Conservation (phyloP, 2,329 filamentous ascomycete genomes). For the Paracamarosporium sp. region DNA sequence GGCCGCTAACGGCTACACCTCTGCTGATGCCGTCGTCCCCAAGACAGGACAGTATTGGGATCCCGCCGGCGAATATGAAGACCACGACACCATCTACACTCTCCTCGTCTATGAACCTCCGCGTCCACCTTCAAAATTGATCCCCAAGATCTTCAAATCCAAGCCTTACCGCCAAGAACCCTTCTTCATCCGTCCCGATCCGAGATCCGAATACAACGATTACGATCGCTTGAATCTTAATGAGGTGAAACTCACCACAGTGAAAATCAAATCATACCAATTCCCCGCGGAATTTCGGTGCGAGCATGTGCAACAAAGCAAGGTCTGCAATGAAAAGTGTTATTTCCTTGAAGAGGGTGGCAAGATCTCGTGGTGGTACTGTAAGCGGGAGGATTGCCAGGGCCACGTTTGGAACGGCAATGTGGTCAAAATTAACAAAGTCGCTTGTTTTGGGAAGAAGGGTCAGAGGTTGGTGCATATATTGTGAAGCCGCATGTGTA, state of each 20-base stretch:
- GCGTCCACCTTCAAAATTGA: constrained; percentile 23
- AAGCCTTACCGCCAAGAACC: too few relatives aligned
- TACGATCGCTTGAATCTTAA: constrained; percentile 22
- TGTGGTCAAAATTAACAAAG: constrained; percentile 17
- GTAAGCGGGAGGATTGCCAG: constrained; percentile 27
- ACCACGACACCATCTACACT: constrained; percentile 28
- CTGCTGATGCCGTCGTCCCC: background rate
- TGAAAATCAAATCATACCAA: constrained; percentile 7
- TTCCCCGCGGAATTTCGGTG: constrained; percentile 31
- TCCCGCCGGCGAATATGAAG: constrained; percentile 26
- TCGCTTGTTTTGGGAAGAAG: constrained; percentile 37
- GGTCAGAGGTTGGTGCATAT: constrained; percentile 33
- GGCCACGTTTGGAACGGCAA: constrained; percentile 32
- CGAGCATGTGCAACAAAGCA: constrained; percentile 19
- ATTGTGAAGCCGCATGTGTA: constrained; percentile 10
- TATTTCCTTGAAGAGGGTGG: constrained; percentile 39
- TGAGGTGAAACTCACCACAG: constrained; percentile 19
- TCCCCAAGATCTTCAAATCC: constrained; percentile 24
- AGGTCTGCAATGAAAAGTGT: constrained; percentile 25
- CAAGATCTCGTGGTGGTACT: constrained; percentile 17
- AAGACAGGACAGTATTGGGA: constrained; percentile 21
- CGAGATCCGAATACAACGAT: constrained; percentile 19
- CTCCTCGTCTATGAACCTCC: constrained; percentile 25
- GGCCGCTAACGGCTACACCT: constrained; percentile 5
- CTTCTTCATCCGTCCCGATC: constrained; percentile 15